phyloP scores from a whole-genome alignment of 768 basidiomycete species.

The Auricularia auricula-judae region DNA sequence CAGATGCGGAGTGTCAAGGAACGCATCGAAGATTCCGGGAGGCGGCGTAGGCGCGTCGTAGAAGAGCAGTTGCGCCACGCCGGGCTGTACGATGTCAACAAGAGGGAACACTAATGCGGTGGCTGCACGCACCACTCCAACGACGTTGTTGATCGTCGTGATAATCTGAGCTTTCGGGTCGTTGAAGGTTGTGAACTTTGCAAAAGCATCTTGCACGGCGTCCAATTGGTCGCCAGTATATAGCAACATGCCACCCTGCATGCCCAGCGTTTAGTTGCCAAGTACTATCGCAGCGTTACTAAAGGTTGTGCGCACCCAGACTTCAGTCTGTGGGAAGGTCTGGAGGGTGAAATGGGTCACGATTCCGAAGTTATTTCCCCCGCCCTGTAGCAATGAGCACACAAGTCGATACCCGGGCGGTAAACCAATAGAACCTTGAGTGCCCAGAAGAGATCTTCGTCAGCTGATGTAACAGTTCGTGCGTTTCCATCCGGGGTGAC shows the following conservation, averaged over 20 bases:
- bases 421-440: not conserved
- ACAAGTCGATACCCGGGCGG: not conserved
- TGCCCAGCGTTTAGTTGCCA: not conserved
- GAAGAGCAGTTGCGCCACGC: not conserved
- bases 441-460: slow-evolving; percentile 4
- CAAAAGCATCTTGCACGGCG: not conserved
- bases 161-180: not conserved
- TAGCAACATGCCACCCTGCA: not conserved
- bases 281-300: too few relatives aligned
- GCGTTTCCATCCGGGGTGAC: slow-evolving; percentile 20
- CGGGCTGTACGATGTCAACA: not conserved
- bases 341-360: slow-evolving; percentile 2
- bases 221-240: not conserved
- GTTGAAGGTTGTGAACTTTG: not conserved
- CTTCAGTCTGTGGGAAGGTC: slow-evolving; percentile 1
- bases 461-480: not conserved
- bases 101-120: not conserved
- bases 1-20: not conserved
- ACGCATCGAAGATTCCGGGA: slow-evolving; percentile 1
- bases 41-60: slow-evolving; percentile 5
- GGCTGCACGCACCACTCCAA: not conserved
- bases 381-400: not conserved
- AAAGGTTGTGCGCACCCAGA: not conserved
- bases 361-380: not conserved
- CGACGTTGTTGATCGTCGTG: not conserved